phyloP scores from a whole-genome alignment of 345 rosid genomes.

The Punica granatum region DNA sequence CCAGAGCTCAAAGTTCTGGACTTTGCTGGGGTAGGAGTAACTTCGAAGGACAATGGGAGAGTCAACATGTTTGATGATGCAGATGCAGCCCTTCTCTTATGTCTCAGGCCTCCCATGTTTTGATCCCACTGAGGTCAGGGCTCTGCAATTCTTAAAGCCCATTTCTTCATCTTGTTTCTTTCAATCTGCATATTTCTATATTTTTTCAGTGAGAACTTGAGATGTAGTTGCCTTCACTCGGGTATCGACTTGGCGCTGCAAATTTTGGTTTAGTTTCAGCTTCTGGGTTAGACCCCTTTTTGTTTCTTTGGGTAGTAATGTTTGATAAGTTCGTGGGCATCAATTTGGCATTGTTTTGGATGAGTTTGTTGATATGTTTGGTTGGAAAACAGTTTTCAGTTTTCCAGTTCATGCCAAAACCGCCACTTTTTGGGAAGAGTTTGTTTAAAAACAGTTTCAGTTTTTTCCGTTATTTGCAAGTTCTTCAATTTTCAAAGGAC shows the following conservation, averaged over 20 bases:
- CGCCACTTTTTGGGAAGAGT: not conserved
- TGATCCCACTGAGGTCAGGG: slow-evolving; percentile 8
- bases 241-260: too few species aligned
- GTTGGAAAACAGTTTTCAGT: not conserved
- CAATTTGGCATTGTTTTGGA: not conserved
- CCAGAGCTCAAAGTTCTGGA: not conserved
- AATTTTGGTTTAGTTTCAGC: not conserved
- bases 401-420: not conserved
- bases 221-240: too few species aligned
- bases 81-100: slow-evolving; percentile 19
- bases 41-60: slow-evolving; percentile 8
- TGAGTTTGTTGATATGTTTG: not conserved
- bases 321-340: not conserved
- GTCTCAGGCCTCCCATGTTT: slow-evolving; percentile 13
- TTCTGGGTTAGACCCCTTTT: too few species aligned
- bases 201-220: too few species aligned
- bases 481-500: too few species aligned
- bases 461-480: not conserved
- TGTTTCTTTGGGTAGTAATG: not conserved
- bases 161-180: not conserved
- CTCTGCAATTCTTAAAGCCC: not conserved
- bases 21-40: not conserved
- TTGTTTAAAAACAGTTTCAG: not conserved
- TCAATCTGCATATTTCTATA: not conserved
- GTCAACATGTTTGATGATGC: slow-evolving; percentile 9